Base-by-base conservation (phyloP, 345 rosid genomes). In the Gossypium stocksii region DNA sequence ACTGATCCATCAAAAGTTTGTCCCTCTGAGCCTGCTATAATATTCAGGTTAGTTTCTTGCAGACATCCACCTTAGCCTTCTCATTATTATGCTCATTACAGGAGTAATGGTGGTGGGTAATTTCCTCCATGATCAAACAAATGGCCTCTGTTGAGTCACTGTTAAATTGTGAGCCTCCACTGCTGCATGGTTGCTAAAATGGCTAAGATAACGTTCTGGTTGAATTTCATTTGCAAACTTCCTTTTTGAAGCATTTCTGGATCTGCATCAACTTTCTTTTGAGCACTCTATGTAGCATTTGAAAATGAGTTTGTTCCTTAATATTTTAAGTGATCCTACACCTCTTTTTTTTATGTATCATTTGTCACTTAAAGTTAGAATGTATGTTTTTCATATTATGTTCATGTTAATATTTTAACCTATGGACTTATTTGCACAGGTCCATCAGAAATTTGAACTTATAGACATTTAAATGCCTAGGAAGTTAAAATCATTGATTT, bases 1-100 rank as follows among this genome's bases (percentile, higher is more conserved):
- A 90, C 96, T 0, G 82, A 85, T 27, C 94, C 97, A 77, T 80
- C 82, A 75, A 84, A 85, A 70, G 80, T 81, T 65, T 85, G 89
- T 83, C 84, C 78, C 13, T 83, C 87, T 58, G 91, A 89, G 83
- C 89, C 94, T 71, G 74, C 93, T 46, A 61, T 94, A 79, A 85
- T 94, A 83, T 87, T 94, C 82, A 91, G 98, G 98, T 91, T 27
- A 61, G 67, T 67, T 58, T 34, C 48, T 17, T 45, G 61, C 43
- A 66, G 58, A 13, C 46, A 20, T 43, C 59, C 38, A 38, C 34
- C 60, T 59, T 57, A 46, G 56, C 23, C 17, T 45, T 52, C 12
- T 71, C 44, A 66, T 76, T 54, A 12, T 67, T 66, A 17, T 70
- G 44, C 23, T 60, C 51, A 22, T 66, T 66, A 66, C 1, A 66